Percentiles rank a stretch among this genome's conserved stretches.
These are phyloP conservation scores for Globisporangium spiculum DNA, from an alignment of 352 stramenopile species.

Conservation along the genomic window DNA sequence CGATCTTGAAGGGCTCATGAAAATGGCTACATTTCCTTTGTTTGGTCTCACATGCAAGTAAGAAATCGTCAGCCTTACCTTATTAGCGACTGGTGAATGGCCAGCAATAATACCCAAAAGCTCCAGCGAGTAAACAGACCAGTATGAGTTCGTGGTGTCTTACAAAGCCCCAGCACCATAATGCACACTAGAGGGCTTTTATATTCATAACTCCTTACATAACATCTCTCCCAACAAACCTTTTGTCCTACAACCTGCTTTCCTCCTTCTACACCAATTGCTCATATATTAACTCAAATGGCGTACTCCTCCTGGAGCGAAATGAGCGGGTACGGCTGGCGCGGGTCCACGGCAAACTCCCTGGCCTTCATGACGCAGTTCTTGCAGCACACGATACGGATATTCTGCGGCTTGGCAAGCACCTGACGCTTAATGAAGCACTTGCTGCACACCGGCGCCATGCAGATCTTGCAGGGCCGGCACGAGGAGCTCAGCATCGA, in stretches of 20 bases:
- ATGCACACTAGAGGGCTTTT: too few relatives aligned
- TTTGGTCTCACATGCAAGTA: too few relatives aligned
- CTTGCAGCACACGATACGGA: conserved; percentile 49
- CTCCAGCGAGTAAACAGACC: too few relatives aligned
- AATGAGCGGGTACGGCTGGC: conserved; percentile 37
- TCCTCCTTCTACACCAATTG: neutral
- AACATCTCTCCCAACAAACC: too few relatives aligned
- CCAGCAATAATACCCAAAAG: too few relatives aligned
- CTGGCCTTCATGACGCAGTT: conserved; percentile 45
- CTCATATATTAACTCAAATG: neutral
- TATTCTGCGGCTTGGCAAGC: conserved; percentile 29
- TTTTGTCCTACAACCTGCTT: neutral
- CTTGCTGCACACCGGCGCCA: conserved; percentile 37
- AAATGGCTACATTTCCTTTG: too few relatives aligned
- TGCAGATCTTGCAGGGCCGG: conserved; percentile 42
- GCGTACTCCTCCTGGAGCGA: conserved; percentile 15
- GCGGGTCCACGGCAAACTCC: conserved; percentile 34
- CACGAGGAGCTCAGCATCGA: conserved; percentile 25
- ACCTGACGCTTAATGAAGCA: conserved; percentile 45
- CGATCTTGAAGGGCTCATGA: too few relatives aligned
- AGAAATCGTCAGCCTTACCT: too few relatives aligned
- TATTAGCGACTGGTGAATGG: too few relatives aligned
- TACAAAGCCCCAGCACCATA: too few relatives aligned
- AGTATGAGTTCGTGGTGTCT: too few relatives aligned
- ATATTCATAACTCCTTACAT: too few relatives aligned